Conservation (phyloP, 129 eudicot species). For the Heracleum sosnowskyi region DNA sequence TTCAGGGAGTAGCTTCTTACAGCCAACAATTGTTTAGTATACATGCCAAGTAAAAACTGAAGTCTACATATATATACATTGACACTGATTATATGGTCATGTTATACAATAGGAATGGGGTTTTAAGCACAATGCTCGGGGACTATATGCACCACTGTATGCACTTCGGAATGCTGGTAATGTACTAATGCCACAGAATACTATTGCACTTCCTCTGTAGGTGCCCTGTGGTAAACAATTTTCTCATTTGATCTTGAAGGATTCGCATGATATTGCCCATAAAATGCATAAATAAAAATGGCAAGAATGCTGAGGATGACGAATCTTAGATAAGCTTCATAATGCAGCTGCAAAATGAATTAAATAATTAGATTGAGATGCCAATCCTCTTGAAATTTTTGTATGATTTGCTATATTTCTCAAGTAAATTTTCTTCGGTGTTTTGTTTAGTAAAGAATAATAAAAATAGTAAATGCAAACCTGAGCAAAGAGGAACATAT, state of each 20-base stretch:
- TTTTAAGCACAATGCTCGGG: background rate
- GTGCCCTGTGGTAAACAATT: conserved; percentile 54
- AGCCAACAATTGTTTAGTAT: background rate
- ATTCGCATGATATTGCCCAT: conserved; percentile 81
- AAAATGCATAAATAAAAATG: conserved; percentile 63
- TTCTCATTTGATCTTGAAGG: conserved; percentile 54
- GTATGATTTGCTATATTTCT: background rate
- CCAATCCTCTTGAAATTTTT: background rate
- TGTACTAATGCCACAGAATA: background rate
- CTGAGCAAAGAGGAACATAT: conserved; percentile 93
- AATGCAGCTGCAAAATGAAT: conserved; percentile 63
- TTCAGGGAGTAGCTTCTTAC: background rate
- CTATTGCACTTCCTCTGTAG: conserved; percentile 43
- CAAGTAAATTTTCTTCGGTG: background rate
- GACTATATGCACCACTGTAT: background rate
- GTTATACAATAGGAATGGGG: background rate
- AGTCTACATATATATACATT: background rate
- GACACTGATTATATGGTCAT: background rate
- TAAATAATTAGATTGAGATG: background rate
- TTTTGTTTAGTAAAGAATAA: background rate
- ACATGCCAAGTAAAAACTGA: background rate
- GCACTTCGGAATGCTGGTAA: background rate
- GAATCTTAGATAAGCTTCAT: conserved; percentile 94
- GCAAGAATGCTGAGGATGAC: conserved; percentile 55
- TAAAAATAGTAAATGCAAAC: conserved; percentile 26